Percentiles rank a stretch among this genome's conserved stretches.
These are phyloP conservation scores for Carex sylvatica DNA, from an alignment of 202 grass and related monocot species.

Conservation along the genomic window DNA sequence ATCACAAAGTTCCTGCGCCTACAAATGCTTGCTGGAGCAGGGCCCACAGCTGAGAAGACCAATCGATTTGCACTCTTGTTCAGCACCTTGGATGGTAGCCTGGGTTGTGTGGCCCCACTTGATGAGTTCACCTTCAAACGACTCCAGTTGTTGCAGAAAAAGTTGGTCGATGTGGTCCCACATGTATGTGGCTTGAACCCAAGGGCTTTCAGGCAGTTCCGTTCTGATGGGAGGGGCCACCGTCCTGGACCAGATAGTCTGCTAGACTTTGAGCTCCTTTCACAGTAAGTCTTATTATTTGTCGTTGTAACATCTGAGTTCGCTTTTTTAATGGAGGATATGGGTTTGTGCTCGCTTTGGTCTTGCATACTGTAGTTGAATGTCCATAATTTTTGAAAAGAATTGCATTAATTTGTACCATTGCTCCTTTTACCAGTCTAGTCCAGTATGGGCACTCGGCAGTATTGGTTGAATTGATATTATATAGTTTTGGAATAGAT, in stretches of 20 bases:
- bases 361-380: neutral
- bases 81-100: constrained; percentile 77
- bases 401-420: neutral
- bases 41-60: constrained; percentile 68
- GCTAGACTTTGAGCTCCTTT: constrained; percentile 84
- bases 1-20: constrained; percentile 80
- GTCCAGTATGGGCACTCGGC: neutral
- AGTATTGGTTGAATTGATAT: neutral
- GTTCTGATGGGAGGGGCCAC: constrained; percentile 69
- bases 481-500: neutral
- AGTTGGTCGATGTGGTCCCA: constrained; percentile 63
- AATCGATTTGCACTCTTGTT: constrained; percentile 87
- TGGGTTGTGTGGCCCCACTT: constrained; percentile 83
- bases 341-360: neutral
- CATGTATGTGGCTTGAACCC: constrained; percentile 85
- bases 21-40: constrained; percentile 71
- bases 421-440: neutral
- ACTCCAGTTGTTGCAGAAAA: constrained; percentile 76
- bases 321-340: neutral
- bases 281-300: constrained; percentile 57
- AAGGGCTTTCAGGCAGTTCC: constrained; percentile 75
- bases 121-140: constrained; percentile 81
- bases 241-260: constrained; percentile 88
- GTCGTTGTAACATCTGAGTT: neutral
- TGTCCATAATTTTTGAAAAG: neutral